Conservation (phyloP, 106 monocot genomes). For the Agapanthus africanus region DNA sequence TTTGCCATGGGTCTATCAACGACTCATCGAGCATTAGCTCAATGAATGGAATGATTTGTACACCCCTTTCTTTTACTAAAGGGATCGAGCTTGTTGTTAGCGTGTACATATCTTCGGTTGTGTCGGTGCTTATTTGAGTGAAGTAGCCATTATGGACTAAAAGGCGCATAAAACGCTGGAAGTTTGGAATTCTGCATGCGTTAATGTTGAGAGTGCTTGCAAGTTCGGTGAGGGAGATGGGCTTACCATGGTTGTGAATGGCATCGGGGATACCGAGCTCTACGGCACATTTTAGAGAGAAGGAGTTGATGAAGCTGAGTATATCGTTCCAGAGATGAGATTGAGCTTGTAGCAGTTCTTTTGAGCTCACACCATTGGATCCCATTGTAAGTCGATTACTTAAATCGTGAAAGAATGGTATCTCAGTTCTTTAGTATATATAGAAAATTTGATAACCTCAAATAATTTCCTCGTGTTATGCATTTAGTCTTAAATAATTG, state of each 20-base stretch:
- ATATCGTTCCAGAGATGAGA: constrained; percentile 19
- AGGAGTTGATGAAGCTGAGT: constrained; percentile 15
- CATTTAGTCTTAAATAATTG: too few species aligned
- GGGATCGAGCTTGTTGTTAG: constrained; percentile 3
- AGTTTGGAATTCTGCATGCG: neutral
- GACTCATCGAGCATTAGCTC: constrained; percentile 8
- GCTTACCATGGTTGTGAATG: constrained; percentile 11
- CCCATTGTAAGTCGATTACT: too few species aligned
- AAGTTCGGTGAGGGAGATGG: constrained; percentile 16
- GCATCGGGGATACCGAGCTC: constrained; percentile 26
- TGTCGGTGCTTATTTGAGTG: neutral
- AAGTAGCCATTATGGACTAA: constrained; percentile 13
- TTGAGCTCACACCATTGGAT: too few species aligned
- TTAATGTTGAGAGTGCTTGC: constrained; percentile 7
- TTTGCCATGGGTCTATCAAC: constrained; percentile 1
- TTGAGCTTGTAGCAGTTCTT: constrained; percentile 9
- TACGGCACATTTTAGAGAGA: constrained; percentile 24
- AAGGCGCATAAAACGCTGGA: constrained; percentile 20
- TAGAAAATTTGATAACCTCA: too few species aligned
- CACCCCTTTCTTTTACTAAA: neutral
- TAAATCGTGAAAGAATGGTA: too few species aligned
- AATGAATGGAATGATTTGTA: constrained; percentile 3
- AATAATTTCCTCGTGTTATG: too few species aligned
- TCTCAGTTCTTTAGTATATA: too few species aligned
- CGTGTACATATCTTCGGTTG: neutral